Evolutionary conservation across 2,329 filamentous ascomycete genomes (phyloP).

Genomic region (Colletotrichum graminicola): DNA sequence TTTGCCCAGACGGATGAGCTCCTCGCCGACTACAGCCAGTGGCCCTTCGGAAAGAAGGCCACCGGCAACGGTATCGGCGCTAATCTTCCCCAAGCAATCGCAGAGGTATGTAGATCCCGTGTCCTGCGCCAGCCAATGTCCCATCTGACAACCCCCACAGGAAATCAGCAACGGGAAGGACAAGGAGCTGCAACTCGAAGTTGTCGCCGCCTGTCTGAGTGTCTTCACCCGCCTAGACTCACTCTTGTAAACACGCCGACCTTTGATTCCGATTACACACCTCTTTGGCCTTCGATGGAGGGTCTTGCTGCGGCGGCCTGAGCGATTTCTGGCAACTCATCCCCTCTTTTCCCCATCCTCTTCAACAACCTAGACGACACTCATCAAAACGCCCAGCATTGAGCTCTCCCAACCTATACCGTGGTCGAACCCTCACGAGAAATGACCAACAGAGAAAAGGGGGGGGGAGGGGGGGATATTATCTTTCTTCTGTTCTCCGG

Average conservation of each 20-base stretch:
- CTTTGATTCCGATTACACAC: slow-evolving; percentile 13
- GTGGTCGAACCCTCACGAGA: slow-evolving; percentile 38
- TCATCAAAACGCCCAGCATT: slow-evolving; percentile 28
- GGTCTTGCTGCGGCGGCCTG: slow-evolving; percentile 10
- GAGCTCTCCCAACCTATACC: slow-evolving; percentile 20
- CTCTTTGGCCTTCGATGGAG: background rate
- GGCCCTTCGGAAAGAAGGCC: slow-evolving; percentile 91
- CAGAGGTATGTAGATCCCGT: slow-evolving; percentile 67
- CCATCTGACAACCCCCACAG: slow-evolving; percentile 50
- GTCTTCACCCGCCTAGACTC: slow-evolving; percentile 99
- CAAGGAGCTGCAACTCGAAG: slow-evolving; percentile 95
- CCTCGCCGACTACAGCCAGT: slow-evolving; percentile 96
- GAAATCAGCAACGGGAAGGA: slow-evolving; percentile 90
- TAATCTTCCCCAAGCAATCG: slow-evolving; percentile 88
- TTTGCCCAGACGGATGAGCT: slow-evolving; percentile 98
- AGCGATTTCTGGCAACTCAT: slow-evolving; percentile 10
- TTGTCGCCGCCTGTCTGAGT: slow-evolving; percentile 94
- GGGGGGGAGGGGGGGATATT: slow-evolving; percentile 2
- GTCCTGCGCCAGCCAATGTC: too few relatives aligned
- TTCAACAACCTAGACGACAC: slow-evolving; percentile 35
- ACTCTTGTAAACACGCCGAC: slow-evolving; percentile 72
- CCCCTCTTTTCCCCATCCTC: slow-evolving; percentile 10
- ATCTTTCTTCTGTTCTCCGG: slow-evolving; percentile 23
- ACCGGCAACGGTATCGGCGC: slow-evolving; percentile 86
- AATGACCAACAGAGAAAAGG: slow-evolving; percentile 22